phyloP scores from a whole-genome alignment of 495 filamentous ascomycete species.

The Hypoxylon fragiforme region DNA sequence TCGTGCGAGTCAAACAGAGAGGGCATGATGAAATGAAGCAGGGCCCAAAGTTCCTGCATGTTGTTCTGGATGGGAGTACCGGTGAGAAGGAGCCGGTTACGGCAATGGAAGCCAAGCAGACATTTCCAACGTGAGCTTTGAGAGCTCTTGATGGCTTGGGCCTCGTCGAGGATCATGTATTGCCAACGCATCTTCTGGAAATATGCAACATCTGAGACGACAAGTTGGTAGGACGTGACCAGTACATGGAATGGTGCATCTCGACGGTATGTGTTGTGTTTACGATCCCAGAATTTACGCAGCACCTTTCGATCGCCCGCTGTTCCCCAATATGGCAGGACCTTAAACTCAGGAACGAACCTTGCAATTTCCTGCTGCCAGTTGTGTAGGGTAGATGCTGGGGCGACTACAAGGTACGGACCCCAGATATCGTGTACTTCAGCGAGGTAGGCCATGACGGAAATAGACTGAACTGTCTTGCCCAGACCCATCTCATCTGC shows the following conservation, averaged over 20 bases:
- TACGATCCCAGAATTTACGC: constrained; percentile 98
- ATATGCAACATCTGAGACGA: constrained; percentile 92
- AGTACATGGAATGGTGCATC: constrained; percentile 94
- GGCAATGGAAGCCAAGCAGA: constrained; percentile 89
- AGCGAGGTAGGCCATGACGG: constrained; percentile 97
- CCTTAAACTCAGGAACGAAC: constrained; percentile 93
- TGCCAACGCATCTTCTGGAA: constrained; percentile 99
- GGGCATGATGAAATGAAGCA: constrained; percentile 99
- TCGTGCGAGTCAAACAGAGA: constrained; percentile 97
- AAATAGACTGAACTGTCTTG: constrained; percentile 98
- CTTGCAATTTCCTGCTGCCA: constrained; percentile 97
- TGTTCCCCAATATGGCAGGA: constrained; percentile 95
- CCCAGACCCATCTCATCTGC: constrained; percentile 99
- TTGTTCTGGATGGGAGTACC: constrained; percentile 99
- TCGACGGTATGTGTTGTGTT: constrained; percentile 90
- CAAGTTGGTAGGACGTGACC: constrained; percentile 95
- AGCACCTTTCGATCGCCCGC: constrained; percentile 94
- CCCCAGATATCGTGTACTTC: constrained; percentile 98
- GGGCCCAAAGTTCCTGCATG: constrained; percentile 98
- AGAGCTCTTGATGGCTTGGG: constrained; percentile 98
- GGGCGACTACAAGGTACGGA: constrained; percentile 95
- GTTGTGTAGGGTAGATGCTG: constrained; percentile 95
- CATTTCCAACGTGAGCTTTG: constrained; percentile 96
- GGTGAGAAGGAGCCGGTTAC: constrained; percentile 90
- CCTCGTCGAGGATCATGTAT: constrained; percentile 99